Percentiles rank a stretch among this genome's conserved stretches.
Evolutionary conservation across 495 filamentous ascomycete genomes (phyloP).

Genomic region (Jackrogersella multiformis): DNA sequence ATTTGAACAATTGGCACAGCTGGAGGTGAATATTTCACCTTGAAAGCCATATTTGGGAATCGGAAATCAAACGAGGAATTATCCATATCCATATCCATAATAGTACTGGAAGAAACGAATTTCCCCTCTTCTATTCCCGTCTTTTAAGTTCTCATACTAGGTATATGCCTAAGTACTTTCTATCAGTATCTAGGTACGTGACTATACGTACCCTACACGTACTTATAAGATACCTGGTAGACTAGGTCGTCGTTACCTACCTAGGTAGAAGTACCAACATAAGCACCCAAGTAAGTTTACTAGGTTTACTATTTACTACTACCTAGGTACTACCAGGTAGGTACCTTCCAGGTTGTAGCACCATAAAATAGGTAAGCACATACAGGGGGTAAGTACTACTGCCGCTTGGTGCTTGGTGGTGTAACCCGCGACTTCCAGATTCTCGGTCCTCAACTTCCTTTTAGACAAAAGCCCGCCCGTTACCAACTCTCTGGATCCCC

Average conservation of each 20-base stretch:
- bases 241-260: too few species aligned
- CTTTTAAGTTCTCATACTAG: background rate
- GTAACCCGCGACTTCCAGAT: constrained; percentile 39
- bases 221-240: constrained; percentile 7
- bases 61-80: constrained; percentile 5
- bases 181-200: background rate
- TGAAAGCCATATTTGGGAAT: constrained; percentile 6
- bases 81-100: background rate
- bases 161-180: background rate
- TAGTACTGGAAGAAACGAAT: background rate
- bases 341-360: too few species aligned
- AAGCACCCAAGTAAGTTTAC: background rate
- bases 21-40: background rate
- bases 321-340: too few species aligned
- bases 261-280: background rate
- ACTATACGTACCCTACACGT: constrained; percentile 4
- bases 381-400: constrained; percentile 30
- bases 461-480: constrained; percentile 35
- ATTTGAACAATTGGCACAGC: background rate
- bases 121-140: background rate
- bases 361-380: too few species aligned
- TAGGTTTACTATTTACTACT: too few species aligned
- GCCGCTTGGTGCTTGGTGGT: constrained; percentile 32
- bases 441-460: constrained; percentile 38
- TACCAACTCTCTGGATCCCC: constrained; percentile 48